These are phyloP conservation scores for Zygnema circumcarinatum DNA, from an alignment of 139 green algal species.

Conservation along the genomic window DNA sequence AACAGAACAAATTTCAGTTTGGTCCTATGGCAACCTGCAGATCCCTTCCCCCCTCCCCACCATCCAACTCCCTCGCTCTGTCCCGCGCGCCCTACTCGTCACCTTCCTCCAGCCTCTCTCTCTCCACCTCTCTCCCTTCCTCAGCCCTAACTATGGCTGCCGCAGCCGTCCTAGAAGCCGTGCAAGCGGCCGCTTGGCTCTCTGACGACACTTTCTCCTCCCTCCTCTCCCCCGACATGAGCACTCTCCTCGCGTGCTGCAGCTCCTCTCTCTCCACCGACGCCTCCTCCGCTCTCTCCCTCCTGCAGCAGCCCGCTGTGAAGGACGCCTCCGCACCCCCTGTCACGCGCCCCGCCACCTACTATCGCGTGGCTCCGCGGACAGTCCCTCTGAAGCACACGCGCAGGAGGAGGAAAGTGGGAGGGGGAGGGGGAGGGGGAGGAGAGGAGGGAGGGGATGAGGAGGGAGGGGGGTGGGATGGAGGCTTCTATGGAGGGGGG, in stretches of 20 bases:
- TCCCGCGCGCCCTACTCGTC: neutral
- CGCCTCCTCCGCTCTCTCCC: neutral
- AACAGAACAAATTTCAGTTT: no score
- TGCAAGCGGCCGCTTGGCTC: neutral
- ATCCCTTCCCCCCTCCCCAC: neutral
- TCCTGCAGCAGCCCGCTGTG: neutral
- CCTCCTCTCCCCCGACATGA: neutral
- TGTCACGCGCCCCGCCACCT: neutral
- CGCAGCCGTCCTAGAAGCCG: neutral
- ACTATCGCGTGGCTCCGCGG: neutral
- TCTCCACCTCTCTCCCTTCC: conserved; percentile 13
- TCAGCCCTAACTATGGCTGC: neutral
- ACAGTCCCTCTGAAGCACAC: neutral
- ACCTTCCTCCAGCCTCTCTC: conserved; percentile 1
- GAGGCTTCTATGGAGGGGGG: conserved; percentile 11
- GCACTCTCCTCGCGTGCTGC: neutral
- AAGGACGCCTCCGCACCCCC: neutral
- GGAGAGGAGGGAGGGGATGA: neutral
- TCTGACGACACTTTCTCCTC: neutral
- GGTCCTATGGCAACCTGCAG: no score
- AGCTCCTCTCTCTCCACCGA: neutral
- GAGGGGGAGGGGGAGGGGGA: neutral
- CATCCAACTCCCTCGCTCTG: conserved; percentile 10
- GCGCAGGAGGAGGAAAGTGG: neutral
- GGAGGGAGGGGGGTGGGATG: neutral